Base-by-base conservation (phyloP, 106 monocot genomes). In the Platanthera guangdongensis region DNA sequence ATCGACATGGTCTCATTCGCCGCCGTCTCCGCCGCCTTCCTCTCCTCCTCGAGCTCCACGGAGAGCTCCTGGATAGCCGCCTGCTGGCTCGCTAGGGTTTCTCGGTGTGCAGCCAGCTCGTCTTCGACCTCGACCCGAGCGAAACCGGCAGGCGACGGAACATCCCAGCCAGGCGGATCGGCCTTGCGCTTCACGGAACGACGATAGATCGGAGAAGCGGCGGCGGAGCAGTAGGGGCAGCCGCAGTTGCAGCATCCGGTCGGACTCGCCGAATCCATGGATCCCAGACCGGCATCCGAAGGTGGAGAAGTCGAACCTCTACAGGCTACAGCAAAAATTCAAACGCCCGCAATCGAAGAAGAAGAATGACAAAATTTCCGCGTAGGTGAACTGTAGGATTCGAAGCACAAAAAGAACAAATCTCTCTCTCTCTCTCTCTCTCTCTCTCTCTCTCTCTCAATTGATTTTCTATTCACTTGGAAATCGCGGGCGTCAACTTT, bases 1-100 rank as follows among this genome's bases (percentile, higher is more conserved):
- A 86, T 86, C 60, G 81, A 75, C 85, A 86, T 86, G 50, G 85
- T 76, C 75, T 86, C 85, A 68, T 45, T 82, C 11, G 81, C 79
- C 3, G 85, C 82, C 25, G 82, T 55, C 15, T 79, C 79, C 2
- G 85, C 55, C 15, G 85, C 82, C 54, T 54, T 79, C n/a, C 85
- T 69, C 85, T 86, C 85, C 69, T 86, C 85, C 51, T 86, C 85
- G 32, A 86, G 85, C 72, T 86, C 82, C 9, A 52, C 53, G 25
- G 59, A 76, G 11, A 86, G 73, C 50, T 82, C 75, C 79, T 82
- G 85, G 55, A 86, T 82, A 30, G 79, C 74, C 49, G 46, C 49
- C 59, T 82, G 78, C 47, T 85, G 85, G 25, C 72, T 75, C 21
- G 14, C 60, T 7, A 86, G 72, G 45, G 69, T 73, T 52, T 86